A percentile compares a stretch with the other conserved stretches of the same genome.
These are phyloP conservation scores for Vaccinium myrtillus DNA, from an alignment of 148 eudicot species.

Conservation along the genomic window DNA sequence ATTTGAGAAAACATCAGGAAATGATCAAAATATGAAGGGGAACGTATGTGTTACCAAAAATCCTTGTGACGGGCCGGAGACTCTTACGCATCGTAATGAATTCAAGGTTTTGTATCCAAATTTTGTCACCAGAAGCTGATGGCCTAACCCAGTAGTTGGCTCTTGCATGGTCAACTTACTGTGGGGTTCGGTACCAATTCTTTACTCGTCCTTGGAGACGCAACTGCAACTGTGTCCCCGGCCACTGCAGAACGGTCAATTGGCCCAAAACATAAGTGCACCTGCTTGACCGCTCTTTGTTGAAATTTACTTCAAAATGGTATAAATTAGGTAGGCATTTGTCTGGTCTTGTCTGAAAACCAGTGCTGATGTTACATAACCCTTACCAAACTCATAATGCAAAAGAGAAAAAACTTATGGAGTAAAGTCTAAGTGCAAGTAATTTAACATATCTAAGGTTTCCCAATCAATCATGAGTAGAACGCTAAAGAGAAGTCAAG, in stretches of 20 bases:
- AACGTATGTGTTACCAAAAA: not conserved
- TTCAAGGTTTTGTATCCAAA: not conserved
- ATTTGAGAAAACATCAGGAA: conserved; percentile 9
- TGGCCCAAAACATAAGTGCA: not conserved
- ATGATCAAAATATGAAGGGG: not conserved
- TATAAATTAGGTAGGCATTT: not conserved
- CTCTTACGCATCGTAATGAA: not conserved
- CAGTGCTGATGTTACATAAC: not conserved
- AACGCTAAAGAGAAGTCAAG: too few species aligned
- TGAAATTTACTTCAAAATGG: not conserved
- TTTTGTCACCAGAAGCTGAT: not conserved
- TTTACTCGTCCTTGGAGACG: too few species aligned
- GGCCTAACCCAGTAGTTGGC: not conserved
- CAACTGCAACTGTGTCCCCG: too few species aligned
- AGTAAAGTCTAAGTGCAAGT: not conserved
- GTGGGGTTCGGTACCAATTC: too few species aligned
- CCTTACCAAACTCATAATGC: not conserved
- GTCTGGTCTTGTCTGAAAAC: not conserved
- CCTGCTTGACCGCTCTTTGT: not conserved
- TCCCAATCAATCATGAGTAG: too few species aligned
- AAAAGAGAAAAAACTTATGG: not conserved
- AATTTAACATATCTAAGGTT: too few species aligned
- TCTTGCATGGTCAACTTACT: not conserved
- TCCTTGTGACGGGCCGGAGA: not conserved
- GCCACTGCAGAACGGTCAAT: too few species aligned